Evolutionary conservation across 345 rosid genomes (phyloP), one percentile per base, ranked within the genome.

Genomic region (Gossypium raimondii): DNA sequence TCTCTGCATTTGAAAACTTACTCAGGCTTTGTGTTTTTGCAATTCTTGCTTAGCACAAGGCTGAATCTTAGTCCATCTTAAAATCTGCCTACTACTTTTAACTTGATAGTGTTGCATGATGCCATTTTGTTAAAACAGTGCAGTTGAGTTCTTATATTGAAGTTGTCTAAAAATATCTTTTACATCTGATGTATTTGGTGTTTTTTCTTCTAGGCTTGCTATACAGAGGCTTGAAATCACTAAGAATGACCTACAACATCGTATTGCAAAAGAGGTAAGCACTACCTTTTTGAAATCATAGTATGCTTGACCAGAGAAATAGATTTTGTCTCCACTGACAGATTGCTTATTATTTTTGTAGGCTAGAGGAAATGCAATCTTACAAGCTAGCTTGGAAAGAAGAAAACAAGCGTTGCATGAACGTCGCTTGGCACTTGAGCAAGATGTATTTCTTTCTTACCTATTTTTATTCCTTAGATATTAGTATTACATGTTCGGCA

Each of bases 331-430:
- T 45, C 74, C 72, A 55, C 79, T 87, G 74, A 82, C 58, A 61
- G n/a, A 43, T 56, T 78, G 29, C 70, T 69, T 53, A 56, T 58
- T 41, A 48, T 63, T 81, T 48, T 81, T 77, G 75, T 78, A 95
- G 98, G 96, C 98, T 57, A 87, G 96, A 84, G 99, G 99, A 75
- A 93, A 95, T 82, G 98, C 99, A 55, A 90, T 95, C 83, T 86
- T 95, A 67, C 99, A 95, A 78, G 97, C 97, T 76, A 93, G 98
- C 86, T 83, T 95, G 79, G 98, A 95, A 86, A 87, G 97, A 85
- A 93, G 98, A 86, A 95, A 95, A 84, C 99, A 95, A 86, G 99
- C 99, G 59, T 83, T 95, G 84, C 98, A 95, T 77, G 99, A 95
- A 81, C 90, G 97, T 70, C 98, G 99, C 73, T 79, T 95, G 85